Evolutionary conservation across 2,329 filamentous ascomycete species (phyloP).

Genomic region (Lecanicillium sp.): DNA sequence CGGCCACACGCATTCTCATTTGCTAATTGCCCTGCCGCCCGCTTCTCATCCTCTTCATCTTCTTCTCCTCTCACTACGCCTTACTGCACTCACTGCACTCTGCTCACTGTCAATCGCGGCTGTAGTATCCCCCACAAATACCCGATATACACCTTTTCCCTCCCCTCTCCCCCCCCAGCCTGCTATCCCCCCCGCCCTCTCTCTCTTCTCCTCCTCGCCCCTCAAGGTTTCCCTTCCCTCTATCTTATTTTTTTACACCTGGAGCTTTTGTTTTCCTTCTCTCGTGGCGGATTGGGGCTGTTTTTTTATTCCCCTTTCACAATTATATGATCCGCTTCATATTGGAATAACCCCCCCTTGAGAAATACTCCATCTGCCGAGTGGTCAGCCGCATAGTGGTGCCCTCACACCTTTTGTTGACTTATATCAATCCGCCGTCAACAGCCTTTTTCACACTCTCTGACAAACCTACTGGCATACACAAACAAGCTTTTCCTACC

Average conservation of each 20-base stretch:
- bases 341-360: background rate
- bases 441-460: background rate
- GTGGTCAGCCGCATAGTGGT: background rate
- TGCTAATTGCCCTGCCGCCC: background rate
- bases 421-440: slow-evolving; percentile 7
- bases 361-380: no score
- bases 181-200: background rate
- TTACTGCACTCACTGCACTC: no score
- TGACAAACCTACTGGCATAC: no score
- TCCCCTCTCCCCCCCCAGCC: background rate
- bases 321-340: background rate
- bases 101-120: no score
- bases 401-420: background rate
- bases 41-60: background rate
- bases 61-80: no score
- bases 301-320: background rate
- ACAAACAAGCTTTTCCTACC: no score
- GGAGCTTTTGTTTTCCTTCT: no score
- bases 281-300: no score
- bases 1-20: background rate
- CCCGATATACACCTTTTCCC: slow-evolving; percentile 11
- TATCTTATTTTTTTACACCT: no score
- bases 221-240: no score
- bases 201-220: background rate
- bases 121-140: slow-evolving; percentile 13